phyloP scores from a whole-genome alignment of 2,329 filamentous ascomycete genomes.

The Sarocladium brachiariae region DNA sequence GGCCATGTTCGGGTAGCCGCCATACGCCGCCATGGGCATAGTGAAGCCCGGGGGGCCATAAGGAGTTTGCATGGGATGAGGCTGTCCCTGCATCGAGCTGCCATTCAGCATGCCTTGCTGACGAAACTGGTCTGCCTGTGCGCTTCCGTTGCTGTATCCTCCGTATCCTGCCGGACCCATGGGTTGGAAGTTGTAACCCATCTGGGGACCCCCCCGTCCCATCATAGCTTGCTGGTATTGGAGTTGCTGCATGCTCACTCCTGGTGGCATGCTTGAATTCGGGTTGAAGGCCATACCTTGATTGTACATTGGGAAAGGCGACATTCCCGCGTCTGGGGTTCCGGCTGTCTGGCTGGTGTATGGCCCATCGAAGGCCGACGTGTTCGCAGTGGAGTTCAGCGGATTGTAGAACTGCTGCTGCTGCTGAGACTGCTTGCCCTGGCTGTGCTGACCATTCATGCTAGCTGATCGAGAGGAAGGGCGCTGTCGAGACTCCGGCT shows the following conservation, averaged over 20 bases:
- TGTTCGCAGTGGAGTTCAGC: conserved; percentile 33
- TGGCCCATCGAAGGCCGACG: conserved; percentile 42
- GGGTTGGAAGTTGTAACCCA: conserved; percentile 50
- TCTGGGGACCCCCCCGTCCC: conserved; percentile 43
- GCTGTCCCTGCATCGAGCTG: conserved; percentile 42
- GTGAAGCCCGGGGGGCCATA: conserved; percentile 46
- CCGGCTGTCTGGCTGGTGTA: conserved; percentile 48
- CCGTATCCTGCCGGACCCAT: conserved; percentile 48
- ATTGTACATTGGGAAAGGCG: conserved; percentile 43
- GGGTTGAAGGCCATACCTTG: conserved; percentile 47
- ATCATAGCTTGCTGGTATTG: conserved; percentile 56
- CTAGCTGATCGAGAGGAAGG: conserved; percentile 50
- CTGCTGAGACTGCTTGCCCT: conserved; percentile 27
- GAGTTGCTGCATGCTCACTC: conserved; percentile 43
- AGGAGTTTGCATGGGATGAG: conserved; percentile 30
- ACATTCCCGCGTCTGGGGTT: conserved; percentile 38
- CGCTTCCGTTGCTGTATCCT: conserved; percentile 42
- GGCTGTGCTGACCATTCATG: conserved; percentile 34
- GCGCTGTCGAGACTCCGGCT: conserved; percentile 44
- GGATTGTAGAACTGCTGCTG: conserved; percentile 45
- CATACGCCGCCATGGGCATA: conserved; percentile 37
- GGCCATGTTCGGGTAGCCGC: conserved; percentile 36
- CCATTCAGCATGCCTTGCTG: conserved; percentile 43
- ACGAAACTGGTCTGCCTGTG: conserved; percentile 50
- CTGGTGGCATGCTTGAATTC: conserved; percentile 37